phyloP scores from a whole-genome alignment of 495 filamentous ascomycete genomes.

The Copromyces sp. region DNA sequence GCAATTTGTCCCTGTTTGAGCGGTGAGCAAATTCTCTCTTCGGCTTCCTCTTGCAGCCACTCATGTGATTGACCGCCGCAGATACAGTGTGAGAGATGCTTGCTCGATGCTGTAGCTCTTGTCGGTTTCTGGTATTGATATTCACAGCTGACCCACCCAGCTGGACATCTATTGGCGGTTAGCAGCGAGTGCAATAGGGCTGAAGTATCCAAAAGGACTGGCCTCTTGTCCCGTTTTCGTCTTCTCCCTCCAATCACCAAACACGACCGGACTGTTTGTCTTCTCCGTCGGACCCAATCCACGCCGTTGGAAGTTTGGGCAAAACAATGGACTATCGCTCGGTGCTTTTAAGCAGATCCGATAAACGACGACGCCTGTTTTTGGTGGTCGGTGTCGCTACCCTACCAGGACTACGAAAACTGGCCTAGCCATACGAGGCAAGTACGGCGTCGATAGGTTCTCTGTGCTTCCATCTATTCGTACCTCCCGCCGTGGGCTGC shows the following conservation, averaged over 20 bases:
- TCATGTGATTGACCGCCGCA: background rate
- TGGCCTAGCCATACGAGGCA: background rate
- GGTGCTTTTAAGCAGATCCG: background rate
- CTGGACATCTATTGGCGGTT: background rate
- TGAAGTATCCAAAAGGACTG: background rate
- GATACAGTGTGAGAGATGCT: background rate
- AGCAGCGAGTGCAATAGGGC: background rate
- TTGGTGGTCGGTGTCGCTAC: background rate
- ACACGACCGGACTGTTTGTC: background rate
- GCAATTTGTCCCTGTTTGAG: background rate
- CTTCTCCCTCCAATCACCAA: background rate
- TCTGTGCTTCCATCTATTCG: background rate
- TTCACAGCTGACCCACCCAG: background rate
- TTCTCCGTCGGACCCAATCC: background rate
- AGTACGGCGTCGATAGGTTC: background rate
- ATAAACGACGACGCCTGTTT: background rate
- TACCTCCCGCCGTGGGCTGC: background rate
- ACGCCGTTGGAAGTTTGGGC: background rate
- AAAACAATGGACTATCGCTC: background rate
- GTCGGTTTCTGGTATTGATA: background rate
- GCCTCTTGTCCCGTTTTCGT: background rate
- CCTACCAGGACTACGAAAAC: background rate
- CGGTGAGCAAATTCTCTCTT: background rate
- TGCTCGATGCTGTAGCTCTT: background rate
- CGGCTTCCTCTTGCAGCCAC: background rate